These are phyloP conservation scores for Trichoderma virens DNA, from an alignment of 495 filamentous ascomycete species.

Conservation along the genomic window DNA sequence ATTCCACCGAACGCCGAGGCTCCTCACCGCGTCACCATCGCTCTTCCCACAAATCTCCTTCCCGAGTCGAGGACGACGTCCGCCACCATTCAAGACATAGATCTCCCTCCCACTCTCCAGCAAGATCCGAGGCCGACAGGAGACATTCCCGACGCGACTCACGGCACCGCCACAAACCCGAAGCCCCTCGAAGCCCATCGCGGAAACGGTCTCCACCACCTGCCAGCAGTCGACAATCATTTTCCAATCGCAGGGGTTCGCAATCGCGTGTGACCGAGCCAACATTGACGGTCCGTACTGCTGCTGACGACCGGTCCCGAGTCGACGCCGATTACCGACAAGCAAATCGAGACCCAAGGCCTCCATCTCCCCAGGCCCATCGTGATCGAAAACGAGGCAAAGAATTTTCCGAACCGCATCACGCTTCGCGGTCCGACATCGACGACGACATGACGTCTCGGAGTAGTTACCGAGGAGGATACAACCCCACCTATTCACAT, in stretches of 20 bases:
- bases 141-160: not conserved
- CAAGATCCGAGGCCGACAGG: not conserved
- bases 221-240: not conserved
- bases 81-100: not conserved
- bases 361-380: not conserved
- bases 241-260: not conserved
- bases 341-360: not conserved
- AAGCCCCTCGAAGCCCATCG: not conserved
- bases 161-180: not conserved
- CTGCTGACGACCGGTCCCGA: not conserved
- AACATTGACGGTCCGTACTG: not conserved
- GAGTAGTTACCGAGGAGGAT: constrained; percentile 32
- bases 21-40: not conserved
- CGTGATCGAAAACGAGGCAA: constrained; percentile 15
- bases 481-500: constrained; percentile 24
- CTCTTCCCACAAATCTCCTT: not conserved
- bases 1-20: constrained; percentile 5
- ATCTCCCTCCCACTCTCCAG: constrained; percentile 4
- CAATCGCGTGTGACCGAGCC: not conserved
- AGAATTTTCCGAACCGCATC: constrained; percentile 25
- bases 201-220: not conserved
- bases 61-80: not conserved
- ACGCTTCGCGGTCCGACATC: constrained; percentile 25
- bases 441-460: constrained; percentile 39
- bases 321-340: not conserved